phyloP scores from a whole-genome alignment of 148 eudicot species.

The Chenopodium formosanum region DNA sequence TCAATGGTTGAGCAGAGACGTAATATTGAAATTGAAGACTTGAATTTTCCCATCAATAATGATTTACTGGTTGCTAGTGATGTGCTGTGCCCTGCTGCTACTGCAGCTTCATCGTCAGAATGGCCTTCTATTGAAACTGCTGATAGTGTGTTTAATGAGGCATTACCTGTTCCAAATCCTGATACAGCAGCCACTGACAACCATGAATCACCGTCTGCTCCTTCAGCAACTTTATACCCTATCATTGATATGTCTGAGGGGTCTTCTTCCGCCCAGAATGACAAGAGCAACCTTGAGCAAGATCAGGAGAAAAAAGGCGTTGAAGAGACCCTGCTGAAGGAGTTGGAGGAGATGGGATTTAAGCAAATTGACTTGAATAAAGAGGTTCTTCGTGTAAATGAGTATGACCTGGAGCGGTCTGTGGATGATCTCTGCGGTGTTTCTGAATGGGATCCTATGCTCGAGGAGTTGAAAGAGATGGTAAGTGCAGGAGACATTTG shows the following conservation, averaged over 20 bases:
- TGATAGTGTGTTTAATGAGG: conserved; percentile 11
- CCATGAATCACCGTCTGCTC: neutral
- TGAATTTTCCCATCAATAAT: conserved; percentile 45
- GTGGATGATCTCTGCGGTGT: conserved; percentile 68
- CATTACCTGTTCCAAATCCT: conserved; percentile 1
- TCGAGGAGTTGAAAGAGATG: conserved; percentile 83
- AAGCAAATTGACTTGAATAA: conserved; percentile 54
- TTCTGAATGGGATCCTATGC: conserved; percentile 69
- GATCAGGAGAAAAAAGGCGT: conserved; percentile 24
- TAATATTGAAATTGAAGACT: conserved; percentile 25
- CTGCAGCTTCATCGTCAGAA: conserved; percentile 22
- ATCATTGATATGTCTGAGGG: conserved; percentile 30
- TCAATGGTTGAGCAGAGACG: conserved; percentile 23
- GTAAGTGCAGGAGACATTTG: conserved; percentile 31
- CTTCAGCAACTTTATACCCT: conserved; percentile 29
- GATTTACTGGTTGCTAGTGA: conserved; percentile 35
- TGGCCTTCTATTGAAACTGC: neutral
- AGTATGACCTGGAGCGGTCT: conserved; percentile 53
- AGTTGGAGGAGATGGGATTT: conserved; percentile 70
- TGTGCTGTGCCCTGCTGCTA: neutral
- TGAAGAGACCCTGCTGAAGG: conserved; percentile 51
- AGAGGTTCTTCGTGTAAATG: conserved; percentile 54
- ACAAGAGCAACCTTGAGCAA: conserved; percentile 19
- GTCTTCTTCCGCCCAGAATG: conserved; percentile 7
- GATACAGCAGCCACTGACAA: neutral